Conservation (phyloP, 768 basidiomycete genomes). For the Rhodotorula babjevae region DNA sequence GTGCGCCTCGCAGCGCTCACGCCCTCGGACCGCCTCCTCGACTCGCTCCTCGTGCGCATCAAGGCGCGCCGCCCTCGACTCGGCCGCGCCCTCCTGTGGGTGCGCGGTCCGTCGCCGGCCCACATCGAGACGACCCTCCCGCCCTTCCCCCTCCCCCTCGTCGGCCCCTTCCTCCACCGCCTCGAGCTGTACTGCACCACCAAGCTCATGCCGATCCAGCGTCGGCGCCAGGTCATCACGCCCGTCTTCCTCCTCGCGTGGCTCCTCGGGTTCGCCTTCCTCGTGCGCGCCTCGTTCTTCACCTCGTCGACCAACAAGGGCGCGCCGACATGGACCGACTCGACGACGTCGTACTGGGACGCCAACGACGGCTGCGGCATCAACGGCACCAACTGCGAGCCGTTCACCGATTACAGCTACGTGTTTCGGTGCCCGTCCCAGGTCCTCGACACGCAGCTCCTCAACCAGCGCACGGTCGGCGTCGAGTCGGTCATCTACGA, state of each 20-base stretch:
- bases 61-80: background rate
- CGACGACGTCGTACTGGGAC: conserved; percentile 67
- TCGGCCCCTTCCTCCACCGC: conserved; percentile 17
- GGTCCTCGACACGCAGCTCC: conserved; percentile 60
- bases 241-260: conserved; percentile 60
- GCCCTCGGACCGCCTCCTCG: conserved; percentile 4
- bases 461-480: conserved; percentile 71
- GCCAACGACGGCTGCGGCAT: conserved; percentile 69
- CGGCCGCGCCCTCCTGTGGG: conserved; percentile 6
- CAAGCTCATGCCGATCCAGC: conserved; percentile 3
- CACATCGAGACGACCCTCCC: conserved; percentile 21
- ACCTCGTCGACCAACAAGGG: conserved; percentile 55
- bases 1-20: conserved; percentile 9
- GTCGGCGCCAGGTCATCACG: conserved; percentile 31
- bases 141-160: conserved; percentile 20
- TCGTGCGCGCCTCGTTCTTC: conserved; percentile 68
- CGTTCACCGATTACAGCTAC: conserved; percentile 59
- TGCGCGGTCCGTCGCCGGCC: conserved; percentile 31
- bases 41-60: background rate
- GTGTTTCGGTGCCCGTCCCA: conserved; percentile 78
- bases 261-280: conserved; percentile 68
- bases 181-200: conserved; percentile 3
- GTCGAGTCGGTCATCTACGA: conserved; percentile 60
- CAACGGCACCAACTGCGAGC: conserved; percentile 61
- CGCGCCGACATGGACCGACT: conserved; percentile 56